Evolutionary conservation across 169 alveolate species (phyloP).

Genomic region (Plasmodium knowlesi): DNA sequence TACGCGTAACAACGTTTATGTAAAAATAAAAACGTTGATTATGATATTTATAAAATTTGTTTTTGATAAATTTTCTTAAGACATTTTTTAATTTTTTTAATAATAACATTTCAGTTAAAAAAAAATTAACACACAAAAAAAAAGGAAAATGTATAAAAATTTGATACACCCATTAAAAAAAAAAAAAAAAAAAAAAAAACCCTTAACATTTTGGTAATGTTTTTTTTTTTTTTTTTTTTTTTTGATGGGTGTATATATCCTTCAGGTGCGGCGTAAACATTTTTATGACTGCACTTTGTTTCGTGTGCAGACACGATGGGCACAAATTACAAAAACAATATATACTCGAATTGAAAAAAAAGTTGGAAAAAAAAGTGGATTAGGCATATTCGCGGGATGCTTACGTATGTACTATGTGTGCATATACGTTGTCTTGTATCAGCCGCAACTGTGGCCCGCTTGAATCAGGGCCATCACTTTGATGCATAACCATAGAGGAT

Average conservation of each 20-base stretch:
- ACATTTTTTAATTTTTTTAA: background rate
- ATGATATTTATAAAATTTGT: background rate
- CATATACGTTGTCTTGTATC: background rate
- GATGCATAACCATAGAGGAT: conserved; percentile 62
- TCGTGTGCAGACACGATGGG: background rate
- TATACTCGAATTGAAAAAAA: background rate
- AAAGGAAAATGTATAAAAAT: background rate
- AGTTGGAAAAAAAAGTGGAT: background rate
- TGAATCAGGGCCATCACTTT: conserved; percentile 3
- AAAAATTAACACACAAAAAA: background rate
- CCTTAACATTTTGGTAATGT: background rate
- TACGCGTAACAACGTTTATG: background rate
- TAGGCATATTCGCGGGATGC: background rate
- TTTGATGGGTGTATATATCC: background rate
- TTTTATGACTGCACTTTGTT: background rate
- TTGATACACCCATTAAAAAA: no score
- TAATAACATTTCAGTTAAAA: background rate
- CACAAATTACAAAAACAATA: conserved; percentile 45
- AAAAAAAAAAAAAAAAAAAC: conserved; percentile 1
- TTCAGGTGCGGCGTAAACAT: background rate
- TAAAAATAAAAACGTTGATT: background rate
- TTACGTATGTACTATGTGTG: background rate
- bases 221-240: background rate
- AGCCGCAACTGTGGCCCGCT: background rate
- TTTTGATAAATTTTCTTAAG: background rate